phyloP scores from a whole-genome alignment of 2,329 filamentous ascomycete species.

The Pseudodiploospora longispora region DNA sequence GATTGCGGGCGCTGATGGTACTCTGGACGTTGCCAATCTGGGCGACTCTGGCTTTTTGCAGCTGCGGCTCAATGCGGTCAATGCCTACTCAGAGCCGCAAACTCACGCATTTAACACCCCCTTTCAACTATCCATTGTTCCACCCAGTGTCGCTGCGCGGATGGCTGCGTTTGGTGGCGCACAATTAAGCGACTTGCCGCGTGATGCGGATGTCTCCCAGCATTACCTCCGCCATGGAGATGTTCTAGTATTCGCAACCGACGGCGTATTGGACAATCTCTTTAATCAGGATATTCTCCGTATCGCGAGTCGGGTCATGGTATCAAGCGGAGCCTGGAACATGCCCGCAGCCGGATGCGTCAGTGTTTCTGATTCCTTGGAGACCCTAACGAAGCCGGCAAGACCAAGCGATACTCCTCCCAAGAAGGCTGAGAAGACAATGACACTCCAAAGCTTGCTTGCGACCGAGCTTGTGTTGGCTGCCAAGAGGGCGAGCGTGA shows the following conservation, averaged over 20 bases:
- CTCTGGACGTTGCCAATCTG: constrained; percentile 81
- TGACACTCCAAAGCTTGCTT: constrained; percentile 66
- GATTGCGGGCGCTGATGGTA: constrained; percentile 63
- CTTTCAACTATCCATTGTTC: constrained; percentile 85
- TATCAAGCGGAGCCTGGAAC: constrained; percentile 64
- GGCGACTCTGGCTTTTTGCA: constrained; percentile 93
- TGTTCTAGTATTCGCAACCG: constrained; percentile 86
- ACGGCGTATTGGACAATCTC: constrained; percentile 94
- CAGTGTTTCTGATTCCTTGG: constrained; percentile 54
- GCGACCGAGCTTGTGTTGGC: constrained; percentile 72
- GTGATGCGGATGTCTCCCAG: constrained; percentile 72
- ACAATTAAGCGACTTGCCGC: constrained; percentile 74
- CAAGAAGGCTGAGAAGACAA: constrained; percentile 18
- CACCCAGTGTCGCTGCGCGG: constrained; percentile 68
- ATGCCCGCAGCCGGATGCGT: constrained; percentile 52
- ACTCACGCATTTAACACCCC: constrained; percentile 98
- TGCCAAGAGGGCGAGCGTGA: constrained; percentile 77
- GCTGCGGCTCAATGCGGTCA: constrained; percentile 75
- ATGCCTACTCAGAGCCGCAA: constrained; percentile 75
- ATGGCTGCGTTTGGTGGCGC: constrained; percentile 76
- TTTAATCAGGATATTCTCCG: constrained; percentile 82
- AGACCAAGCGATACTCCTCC: constrained; percentile 15
- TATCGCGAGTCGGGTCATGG: constrained; percentile 72
- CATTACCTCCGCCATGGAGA: constrained; percentile 81
- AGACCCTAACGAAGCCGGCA: constrained; percentile 27